Base-by-base conservation (phyloP, 306 rosid species). In the Lagenaria siceraria region DNA sequence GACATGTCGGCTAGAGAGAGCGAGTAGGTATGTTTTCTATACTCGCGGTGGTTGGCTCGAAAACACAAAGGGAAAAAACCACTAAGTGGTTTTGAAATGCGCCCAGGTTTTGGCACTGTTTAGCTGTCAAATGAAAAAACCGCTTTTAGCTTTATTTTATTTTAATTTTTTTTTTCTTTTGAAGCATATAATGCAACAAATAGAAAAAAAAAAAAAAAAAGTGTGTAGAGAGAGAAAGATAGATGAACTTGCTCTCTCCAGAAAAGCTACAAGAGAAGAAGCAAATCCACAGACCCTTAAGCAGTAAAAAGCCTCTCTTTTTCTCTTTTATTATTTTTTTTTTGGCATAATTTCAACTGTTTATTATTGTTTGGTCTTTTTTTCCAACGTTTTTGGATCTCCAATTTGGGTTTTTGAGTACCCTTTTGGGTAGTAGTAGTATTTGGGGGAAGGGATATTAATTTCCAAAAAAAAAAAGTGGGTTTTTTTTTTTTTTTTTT, bases 81-180 rank as follows among this genome's bases (percentile, higher is more conserved):
- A 48, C 55, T 46, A 27, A 48, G 74, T 49, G 80, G 80, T 77
- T 77, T 77, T 62, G 59, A 18, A 36, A 1, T 46, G 80, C 58
- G 22, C 48, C 33, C 61, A 29, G 80, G 80, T 77, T 77, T 77
- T 49, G 72, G 72, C 27, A 77, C 59, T 22, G 27, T 24, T 38
- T 38, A 66, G 56, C 76, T 71, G 59, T 71, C 77, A 22, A 69
- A 42, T 27, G 36, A 31, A 19, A 55, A 66, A 73, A 73, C 77
- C 77, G 40, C 77, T 52, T 49, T 73, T 17, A 31, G 60, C 76
- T 72, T 27, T 51, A 0, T 43, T 43, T 43, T 5, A 11, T 43
- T 43, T 43, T 11, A 43, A 49, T 5, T 51, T 6, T 17, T 4
- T 51, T 15, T 51, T 49, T 48, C 13, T 49, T 3, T 6, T 51